Conservation (phyloP, 140 eudicot species). For the Oenanthe javanica region DNA sequence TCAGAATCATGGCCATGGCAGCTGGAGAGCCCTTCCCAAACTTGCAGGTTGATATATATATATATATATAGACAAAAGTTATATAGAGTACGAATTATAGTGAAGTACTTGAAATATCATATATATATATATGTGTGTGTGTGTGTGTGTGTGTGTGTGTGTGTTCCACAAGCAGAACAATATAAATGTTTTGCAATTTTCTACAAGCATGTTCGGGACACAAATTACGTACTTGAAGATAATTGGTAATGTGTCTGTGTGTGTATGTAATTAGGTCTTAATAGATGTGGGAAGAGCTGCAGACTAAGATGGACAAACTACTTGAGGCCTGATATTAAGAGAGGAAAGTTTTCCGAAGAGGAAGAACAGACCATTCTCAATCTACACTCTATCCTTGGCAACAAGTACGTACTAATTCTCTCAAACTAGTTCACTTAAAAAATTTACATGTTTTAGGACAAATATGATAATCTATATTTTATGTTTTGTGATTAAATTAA, state of each 20-base stretch:
- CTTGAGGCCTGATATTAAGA: conserved; percentile 72
- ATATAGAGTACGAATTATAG: too few species aligned
- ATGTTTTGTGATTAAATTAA: neutral
- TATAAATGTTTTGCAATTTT: too few species aligned
- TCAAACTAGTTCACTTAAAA: neutral
- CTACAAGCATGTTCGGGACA: too few species aligned
- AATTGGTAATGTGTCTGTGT: neutral
- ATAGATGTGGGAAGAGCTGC: conserved; percentile 81
- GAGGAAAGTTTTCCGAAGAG: conserved; percentile 71
- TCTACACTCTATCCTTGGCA: conserved; percentile 68
- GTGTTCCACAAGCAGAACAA: too few species aligned
- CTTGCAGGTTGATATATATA: conserved; percentile 41
- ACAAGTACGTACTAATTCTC: conserved; percentile 34
- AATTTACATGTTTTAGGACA: too few species aligned
- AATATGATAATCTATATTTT: neutral
- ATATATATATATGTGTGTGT: too few species aligned
- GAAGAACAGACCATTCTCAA: conserved; percentile 78
- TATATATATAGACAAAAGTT: too few species aligned
- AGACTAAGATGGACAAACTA: conserved; percentile 74
- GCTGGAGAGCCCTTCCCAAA: conserved; percentile 90
- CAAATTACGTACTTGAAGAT: too few species aligned
- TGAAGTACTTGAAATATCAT: too few species aligned
- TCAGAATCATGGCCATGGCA: conserved; percentile 73
- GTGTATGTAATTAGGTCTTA: conserved; percentile 33
- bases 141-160: too few species aligned